Evolutionary conservation across 495 filamentous ascomycete genomes (phyloP).

Genomic region (Lophiotrema nucula): DNA sequence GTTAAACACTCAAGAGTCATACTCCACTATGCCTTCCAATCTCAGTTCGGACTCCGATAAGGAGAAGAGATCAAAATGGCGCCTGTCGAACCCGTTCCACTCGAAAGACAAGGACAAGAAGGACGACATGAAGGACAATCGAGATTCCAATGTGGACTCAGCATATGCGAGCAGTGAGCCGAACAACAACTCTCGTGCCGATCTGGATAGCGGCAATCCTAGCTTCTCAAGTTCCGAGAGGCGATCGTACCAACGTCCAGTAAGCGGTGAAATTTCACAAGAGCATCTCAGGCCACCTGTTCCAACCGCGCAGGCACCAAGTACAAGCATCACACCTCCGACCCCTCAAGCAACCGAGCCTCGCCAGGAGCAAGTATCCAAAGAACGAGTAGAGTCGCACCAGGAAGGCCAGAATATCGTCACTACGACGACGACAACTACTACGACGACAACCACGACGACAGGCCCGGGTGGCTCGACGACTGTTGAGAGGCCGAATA

Average conservation of each 20-base stretch:
- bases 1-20: not conserved
- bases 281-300: slow-evolving; percentile 8
- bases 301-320: slow-evolving; percentile 6
- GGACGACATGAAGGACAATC: not conserved
- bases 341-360: slow-evolving; percentile 12
- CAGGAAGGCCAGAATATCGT: slow-evolving; percentile 21
- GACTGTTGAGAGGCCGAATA: slow-evolving; percentile 22
- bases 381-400: slow-evolving; percentile 22
- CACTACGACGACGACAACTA: slow-evolving; percentile 29
- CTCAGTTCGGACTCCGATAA: slow-evolving; percentile 11
- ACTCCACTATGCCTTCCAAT: slow-evolving; percentile 17
- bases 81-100: slow-evolving; percentile 33
- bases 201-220: slow-evolving; percentile 14
- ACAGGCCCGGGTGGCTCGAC: slow-evolving; percentile 28
- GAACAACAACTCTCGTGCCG: slow-evolving; percentile 20
- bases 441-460: slow-evolving; percentile 31
- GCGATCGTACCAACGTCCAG: slow-evolving; percentile 3
- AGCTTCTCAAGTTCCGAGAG: slow-evolving; percentile 30
- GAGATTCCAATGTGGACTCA: slow-evolving; percentile 13
- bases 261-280: slow-evolving; percentile 7
- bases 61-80: slow-evolving; percentile 31
- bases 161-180: slow-evolving; percentile 27
- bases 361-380: slow-evolving; percentile 10
- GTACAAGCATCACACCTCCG: slow-evolving; percentile 22
- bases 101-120: slow-evolving; percentile 30